phyloP scores from a whole-genome alignment of 2,329 filamentous ascomycete genomes.

The Thielaviopsis populi region DNA sequence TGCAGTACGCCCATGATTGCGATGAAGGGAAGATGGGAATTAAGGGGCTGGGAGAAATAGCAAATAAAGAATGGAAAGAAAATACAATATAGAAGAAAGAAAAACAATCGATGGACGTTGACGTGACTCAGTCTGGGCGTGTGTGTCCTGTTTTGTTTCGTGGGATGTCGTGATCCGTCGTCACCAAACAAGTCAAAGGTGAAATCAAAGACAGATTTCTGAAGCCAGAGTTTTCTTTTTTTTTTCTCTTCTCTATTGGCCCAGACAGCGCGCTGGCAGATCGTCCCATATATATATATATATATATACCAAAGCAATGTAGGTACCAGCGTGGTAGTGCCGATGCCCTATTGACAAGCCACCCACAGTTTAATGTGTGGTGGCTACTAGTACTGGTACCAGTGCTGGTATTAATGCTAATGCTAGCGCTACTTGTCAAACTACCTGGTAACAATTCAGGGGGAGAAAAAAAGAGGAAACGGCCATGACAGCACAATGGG shows the following conservation, averaged over 20 bases:
- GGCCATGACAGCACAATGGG: background rate
- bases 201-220: background rate
- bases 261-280: background rate
- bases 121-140: background rate
- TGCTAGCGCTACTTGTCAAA: background rate
- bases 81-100: background rate
- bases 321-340: background rate
- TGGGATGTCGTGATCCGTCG: background rate
- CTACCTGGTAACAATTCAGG: background rate
- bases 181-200: slow-evolving; percentile 1
- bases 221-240: background rate
- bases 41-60: background rate
- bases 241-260: background rate
- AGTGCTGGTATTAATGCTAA: background rate
- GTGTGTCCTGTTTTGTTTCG: too few relatives aligned
- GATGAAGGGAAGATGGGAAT: slow-evolving; percentile 16
- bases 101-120: background rate
- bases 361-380: too few relatives aligned
- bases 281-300: slow-evolving; percentile 3
- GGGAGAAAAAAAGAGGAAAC: background rate
- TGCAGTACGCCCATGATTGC: slow-evolving; percentile 41
- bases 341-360: too few relatives aligned
- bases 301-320: background rate
- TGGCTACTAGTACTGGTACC: background rate
- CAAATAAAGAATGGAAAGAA: background rate